phyloP scores from a whole-genome alignment of 306 rosid species.

The Ziziphus jujuba region DNA sequence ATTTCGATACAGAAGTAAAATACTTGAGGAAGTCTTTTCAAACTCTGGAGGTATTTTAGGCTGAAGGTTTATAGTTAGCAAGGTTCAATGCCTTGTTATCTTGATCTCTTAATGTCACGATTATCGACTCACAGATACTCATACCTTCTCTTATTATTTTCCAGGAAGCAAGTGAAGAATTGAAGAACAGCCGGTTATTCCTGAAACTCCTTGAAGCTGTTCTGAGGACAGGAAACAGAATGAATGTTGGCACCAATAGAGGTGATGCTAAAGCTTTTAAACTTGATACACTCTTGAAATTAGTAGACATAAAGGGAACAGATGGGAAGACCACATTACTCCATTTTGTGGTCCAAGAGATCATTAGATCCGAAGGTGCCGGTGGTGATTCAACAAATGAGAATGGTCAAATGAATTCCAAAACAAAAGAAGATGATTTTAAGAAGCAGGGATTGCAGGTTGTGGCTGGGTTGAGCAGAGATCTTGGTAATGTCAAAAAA shows the following conservation, averaged over 20 bases:
- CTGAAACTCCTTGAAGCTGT: conserved; percentile 97
- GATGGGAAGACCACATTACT: conserved; percentile 96
- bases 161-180: conserved; percentile 90
- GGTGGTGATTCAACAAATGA: conserved; percentile 56
- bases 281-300: conserved; percentile 87
- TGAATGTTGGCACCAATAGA: conserved; percentile 95
- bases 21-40: conserved; percentile 87
- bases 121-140: conserved; percentile 28
- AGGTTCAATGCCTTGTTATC: neutral
- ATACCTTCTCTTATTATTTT: conserved; percentile 20
- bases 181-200: conserved; percentile 85
- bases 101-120: conserved; percentile 23
- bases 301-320: conserved; percentile 91
- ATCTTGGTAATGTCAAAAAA: conserved; percentile 75
- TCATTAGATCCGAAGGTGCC: conserved; percentile 82
- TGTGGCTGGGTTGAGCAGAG: conserved; percentile 89
- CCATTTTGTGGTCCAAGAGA: conserved; percentile 99
- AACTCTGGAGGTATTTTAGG: conserved; percentile 70
- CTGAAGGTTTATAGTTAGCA: conserved; percentile 6
- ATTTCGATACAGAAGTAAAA: conserved; percentile 86
- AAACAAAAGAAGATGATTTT: conserved; percentile 64
- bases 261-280: conserved; percentile 97
- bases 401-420: conserved; percentile 41
- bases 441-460: conserved; percentile 84
- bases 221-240: conserved; percentile 96